Evolutionary conservation across 2,329 filamentous ascomycete species (phyloP), one percentile per base, ranked within the genome.

Genomic region (Fusarium domesticum): DNA sequence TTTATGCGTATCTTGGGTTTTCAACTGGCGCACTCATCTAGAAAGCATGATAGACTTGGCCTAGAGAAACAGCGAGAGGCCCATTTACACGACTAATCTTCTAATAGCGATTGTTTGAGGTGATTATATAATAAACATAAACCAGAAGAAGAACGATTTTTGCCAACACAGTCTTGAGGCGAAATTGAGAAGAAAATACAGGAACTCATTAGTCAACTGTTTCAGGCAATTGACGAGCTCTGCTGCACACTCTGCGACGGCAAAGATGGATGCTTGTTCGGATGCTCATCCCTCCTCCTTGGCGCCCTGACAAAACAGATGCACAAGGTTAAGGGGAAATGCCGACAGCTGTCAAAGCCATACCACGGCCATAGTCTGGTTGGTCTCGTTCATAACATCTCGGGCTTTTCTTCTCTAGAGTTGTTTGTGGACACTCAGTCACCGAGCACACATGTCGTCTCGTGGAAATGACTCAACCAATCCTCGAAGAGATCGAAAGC

Each of bases 1-100:
- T 20, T 12, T 44, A 8, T 39, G 34, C 33, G 18, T 39, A 12
- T 23, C 42, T 17, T 39, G 37, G n/a, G 32, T 44, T 7, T 44
- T 44, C 31, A 19, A 18, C 3, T 23, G 25, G 8, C 3, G 3
- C 5, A 32, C 35, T 0, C 17, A 39, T 2, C 35, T 39, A 8
- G 20, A 39, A 28, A 18, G 15, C 3, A 40, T 44, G 42, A 31
- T n/a, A 31, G 28, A 5, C 12, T n/a, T 31, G 15, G 28, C 28
- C 15, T 10, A 12, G 28, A 31, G 28, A 31, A 11, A 31, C 15
- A n/a, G 28, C 28, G 28, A 31, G 15, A n/a, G 28, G 12, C 28
- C 28, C 11, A 4, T 31, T n/a, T 11, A 31, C 11, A 31, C 28
- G 4, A 31, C 28, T 31, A n/a, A 31, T 31, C 28, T 31, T n/a